Conservation (phyloP, 2,329 filamentous ascomycete genomes). For the Pseudogymnoascus sp. region DNA sequence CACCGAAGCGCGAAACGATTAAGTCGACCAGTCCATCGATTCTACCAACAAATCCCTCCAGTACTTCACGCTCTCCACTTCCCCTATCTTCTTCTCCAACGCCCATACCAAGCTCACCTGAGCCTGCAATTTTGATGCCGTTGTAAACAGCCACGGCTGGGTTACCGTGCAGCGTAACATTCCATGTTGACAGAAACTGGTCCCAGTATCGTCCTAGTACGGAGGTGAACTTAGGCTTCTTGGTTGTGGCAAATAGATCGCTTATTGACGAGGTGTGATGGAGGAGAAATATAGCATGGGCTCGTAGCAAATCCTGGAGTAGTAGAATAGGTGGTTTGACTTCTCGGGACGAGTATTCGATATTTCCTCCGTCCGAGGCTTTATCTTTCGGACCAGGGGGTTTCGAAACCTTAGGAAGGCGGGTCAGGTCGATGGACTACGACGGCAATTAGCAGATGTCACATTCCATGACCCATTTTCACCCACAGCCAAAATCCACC, state of each 20-base stretch:
- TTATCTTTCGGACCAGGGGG: slow-evolving; percentile 25
- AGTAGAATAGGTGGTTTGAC: slow-evolving; percentile 75
- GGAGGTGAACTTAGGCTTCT: slow-evolving; percentile 61
- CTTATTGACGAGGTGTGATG: slow-evolving; percentile 75
- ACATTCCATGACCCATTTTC: neutral
- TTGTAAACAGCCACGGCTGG: slow-evolving; percentile 72
- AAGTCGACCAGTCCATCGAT: slow-evolving; percentile 83
- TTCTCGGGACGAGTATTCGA: slow-evolving; percentile 84
- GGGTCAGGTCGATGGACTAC: slow-evolving; percentile 73
- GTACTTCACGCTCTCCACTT: slow-evolving; percentile 84
- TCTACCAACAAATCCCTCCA: slow-evolving; percentile 76
- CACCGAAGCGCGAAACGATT: slow-evolving; percentile 77
- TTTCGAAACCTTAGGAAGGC: slow-evolving; percentile 35
- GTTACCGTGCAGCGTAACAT: slow-evolving; percentile 83
- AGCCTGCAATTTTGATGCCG: slow-evolving; percentile 79
- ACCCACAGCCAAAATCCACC: slow-evolving; percentile 91
- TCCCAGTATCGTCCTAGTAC: slow-evolving; percentile 79
- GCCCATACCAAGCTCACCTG: slow-evolving; percentile 85
- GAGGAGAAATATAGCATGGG: slow-evolving; percentile 76
- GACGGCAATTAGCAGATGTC: slow-evolving; percentile 15
- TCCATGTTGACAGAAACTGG: slow-evolving; percentile 64
- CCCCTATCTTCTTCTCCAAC: slow-evolving; percentile 94
- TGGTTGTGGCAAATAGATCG: slow-evolving; percentile 57
- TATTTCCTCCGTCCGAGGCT: slow-evolving; percentile 23
- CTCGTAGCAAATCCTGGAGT: slow-evolving; percentile 71